Evolutionary conservation across 352 stramenopile genomes (phyloP).

Genomic region (Globisporangium nagaii): DNA sequence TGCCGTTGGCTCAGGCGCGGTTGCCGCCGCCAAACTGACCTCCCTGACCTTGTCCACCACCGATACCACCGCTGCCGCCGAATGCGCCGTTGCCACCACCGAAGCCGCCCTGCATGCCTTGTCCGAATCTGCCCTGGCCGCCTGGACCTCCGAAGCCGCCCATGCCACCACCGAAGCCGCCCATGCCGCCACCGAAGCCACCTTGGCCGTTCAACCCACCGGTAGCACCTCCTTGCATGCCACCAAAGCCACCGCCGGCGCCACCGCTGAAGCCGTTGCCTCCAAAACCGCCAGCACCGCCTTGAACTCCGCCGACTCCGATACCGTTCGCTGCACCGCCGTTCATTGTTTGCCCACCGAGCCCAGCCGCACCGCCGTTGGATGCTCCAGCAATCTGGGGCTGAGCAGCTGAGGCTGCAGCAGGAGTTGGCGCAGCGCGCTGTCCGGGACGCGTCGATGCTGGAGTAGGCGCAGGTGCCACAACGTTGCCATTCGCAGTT

Average conservation of each 20-base stretch:
- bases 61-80: background rate
- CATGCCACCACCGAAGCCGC: background rate
- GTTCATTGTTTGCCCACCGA: background rate
- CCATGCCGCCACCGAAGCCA: background rate
- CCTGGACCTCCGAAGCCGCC: background rate
- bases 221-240: no score
- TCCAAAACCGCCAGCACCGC: background rate
- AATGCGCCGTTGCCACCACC: background rate
- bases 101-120: no score
- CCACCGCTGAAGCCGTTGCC: conserved; percentile 1
- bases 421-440: background rate
- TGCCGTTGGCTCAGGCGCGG: no score
- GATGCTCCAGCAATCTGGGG: background rate
- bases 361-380: background rate
- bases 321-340: background rate
- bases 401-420: background rate
- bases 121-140: background rate
- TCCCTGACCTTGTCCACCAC: background rate
- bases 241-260: background rate
- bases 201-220: background rate
- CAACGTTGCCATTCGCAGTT: background rate
- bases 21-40: background rate
- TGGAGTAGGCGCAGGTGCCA: background rate
- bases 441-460: conserved; percentile 2
- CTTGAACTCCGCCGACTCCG: no score